phyloP scores from a whole-genome alignment of 2,329 filamentous ascomycete species.

The Fusarium luffae region DNA sequence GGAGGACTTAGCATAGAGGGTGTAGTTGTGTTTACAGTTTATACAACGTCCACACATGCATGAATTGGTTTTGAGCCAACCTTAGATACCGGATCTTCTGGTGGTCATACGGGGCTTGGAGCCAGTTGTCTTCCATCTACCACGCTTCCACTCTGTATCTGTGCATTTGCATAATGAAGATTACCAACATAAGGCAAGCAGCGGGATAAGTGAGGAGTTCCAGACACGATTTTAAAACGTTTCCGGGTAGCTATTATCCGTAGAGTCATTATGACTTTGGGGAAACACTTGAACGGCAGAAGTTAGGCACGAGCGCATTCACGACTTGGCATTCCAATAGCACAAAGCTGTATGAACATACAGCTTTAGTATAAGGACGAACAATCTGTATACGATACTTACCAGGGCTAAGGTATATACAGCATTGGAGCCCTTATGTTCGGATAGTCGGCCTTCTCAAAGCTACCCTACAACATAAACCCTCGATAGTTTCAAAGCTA shows the following conservation, averaged over 20 bases:
- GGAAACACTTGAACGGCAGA: neutral
- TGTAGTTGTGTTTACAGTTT: conserved; percentile 8
- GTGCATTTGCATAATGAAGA: neutral
- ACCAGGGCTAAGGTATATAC: neutral
- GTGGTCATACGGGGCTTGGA: neutral
- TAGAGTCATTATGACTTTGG: too few relatives aligned
- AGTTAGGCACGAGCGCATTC: neutral
- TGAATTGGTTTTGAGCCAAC: neutral
- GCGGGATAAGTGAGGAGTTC: neutral
- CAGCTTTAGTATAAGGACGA: neutral
- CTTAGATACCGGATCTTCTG: neutral
- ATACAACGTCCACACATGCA: conserved; percentile 4
- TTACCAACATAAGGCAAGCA: neutral
- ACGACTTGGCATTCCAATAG: neutral
- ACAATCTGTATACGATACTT: neutral
- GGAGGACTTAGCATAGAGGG: conserved; percentile 39
- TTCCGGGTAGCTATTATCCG: too few relatives aligned
- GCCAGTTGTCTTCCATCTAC: neutral
- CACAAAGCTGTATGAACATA: neutral
- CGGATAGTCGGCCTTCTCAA: neutral
- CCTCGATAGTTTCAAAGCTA: neutral
- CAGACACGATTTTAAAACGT: neutral
- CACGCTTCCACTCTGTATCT: neutral
- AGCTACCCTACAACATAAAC: neutral
- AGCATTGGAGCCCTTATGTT: neutral